Evolutionary conservation across 2,329 filamentous ascomycete genomes (phyloP).

Genomic region (Dendryphion nanum): DNA sequence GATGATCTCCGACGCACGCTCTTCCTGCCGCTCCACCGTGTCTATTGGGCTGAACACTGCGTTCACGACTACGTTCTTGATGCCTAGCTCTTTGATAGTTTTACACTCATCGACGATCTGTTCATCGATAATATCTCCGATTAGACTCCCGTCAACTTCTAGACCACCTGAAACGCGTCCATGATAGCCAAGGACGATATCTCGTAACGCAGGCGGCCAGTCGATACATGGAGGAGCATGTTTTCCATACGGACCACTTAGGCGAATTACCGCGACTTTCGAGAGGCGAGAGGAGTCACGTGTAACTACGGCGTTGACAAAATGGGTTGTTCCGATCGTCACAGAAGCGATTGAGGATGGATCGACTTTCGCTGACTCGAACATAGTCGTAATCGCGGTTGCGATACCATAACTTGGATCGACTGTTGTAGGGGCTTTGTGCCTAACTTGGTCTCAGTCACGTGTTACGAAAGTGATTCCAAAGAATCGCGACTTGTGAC

Average conservation of each 20-base stretch:
- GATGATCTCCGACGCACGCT: slow-evolving; percentile 49
- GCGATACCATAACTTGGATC: slow-evolving; percentile 39
- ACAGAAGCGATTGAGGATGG: slow-evolving; percentile 42
- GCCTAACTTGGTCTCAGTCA: slow-evolving; percentile 21
- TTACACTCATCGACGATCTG: slow-evolving; percentile 47
- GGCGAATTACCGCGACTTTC: slow-evolving; percentile 53
- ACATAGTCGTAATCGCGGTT: slow-evolving; percentile 36
- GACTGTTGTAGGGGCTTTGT: slow-evolving; percentile 39
- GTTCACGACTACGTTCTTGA: slow-evolving; percentile 53
- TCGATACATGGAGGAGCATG: slow-evolving; percentile 53
- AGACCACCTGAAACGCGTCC: slow-evolving; percentile 50
- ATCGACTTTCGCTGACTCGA: slow-evolving; percentile 29
- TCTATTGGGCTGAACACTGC: slow-evolving; percentile 61
- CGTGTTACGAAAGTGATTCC: neutral
- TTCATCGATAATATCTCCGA: slow-evolving; percentile 41
- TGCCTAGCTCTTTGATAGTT: slow-evolving; percentile 44
- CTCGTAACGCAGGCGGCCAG: slow-evolving; percentile 46
- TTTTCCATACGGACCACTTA: slow-evolving; percentile 49
- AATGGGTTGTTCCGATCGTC: slow-evolving; percentile 54
- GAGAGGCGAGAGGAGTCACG: slow-evolving; percentile 50
- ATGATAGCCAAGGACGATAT: slow-evolving; percentile 48
- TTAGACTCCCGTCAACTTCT: slow-evolving; percentile 50
- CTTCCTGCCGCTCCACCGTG: slow-evolving; percentile 52
- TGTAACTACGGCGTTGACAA: slow-evolving; percentile 53
- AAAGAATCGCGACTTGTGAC: slow-evolving; percentile 1